Base-by-base conservation (phyloP, 345 rosid genomes). In the Cardamine chenopodiifolia region DNA sequence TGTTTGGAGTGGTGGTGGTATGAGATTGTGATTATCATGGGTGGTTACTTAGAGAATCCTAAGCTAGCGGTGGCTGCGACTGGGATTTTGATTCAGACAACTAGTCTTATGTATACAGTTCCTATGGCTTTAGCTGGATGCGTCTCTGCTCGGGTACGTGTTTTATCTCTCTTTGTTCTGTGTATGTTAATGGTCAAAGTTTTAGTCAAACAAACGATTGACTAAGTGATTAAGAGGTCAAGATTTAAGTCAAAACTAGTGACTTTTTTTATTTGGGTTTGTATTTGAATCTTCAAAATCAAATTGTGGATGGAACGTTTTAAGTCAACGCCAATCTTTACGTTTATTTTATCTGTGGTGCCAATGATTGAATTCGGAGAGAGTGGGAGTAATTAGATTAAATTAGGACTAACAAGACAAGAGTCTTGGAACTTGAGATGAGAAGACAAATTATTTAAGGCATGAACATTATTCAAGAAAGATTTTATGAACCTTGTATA, bases 1-100 rank as follows among this genome's bases (percentile, higher is more conserved):
- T 95, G 99, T 82, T 79, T 92, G 69, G 99, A 95, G 85, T 95
- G 99, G 99, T 95, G 97, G 99, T 92, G 99, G 99, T 95, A 95
- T 39, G 97, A 95, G 91, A 90, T 95, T 12, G 91, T 95, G 83
- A 95, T 77, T 3, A 83, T 95, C 22, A 66, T 95, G 84, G 92
- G 97, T 3, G 99, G 99, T 14, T 92, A 95, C 81, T 74, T 95
- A 80, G 85, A 87, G n/a, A 82, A 92, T 48, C 99, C 99, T 4
- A 92, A 87, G 2, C 69, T 84, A 13, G 86, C 97, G 6, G 97
- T 92, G 75, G 99, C 99, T 5, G 97, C 99, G 19, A 89, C 97
- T 35, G 99, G 99, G 67, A 87, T 95, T 39, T 78, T 95, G 45
- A 90, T 95, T 53, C 99, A 95, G 85, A 95, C 99, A 12, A 95